Percentiles rank a stretch among this genome's conserved stretches.
Evolutionary conservation across 805 yeast genomes (phyloP).

Genomic region (Metschnikowia orientalis): DNA sequence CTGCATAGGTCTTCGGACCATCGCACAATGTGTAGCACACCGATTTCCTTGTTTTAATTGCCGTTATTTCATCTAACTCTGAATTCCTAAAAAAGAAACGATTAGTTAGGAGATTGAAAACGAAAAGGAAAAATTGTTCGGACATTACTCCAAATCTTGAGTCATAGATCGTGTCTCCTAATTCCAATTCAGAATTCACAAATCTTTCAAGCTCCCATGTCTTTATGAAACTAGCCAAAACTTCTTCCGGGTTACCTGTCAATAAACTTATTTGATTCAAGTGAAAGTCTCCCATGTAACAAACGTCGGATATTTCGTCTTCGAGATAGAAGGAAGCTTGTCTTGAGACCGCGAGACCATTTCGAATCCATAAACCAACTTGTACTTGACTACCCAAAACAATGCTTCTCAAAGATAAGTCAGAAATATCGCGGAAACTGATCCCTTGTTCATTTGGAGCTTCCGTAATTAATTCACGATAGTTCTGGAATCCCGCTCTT

Average conservation of each 20-base stretch:
- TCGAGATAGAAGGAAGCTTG: constrained; percentile 49
- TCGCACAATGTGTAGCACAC: constrained; percentile 49
- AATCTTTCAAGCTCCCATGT: constrained; percentile 49
- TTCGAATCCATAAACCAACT: constrained; percentile 69
- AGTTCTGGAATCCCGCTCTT: constrained; percentile 25
- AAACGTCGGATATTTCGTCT: constrained; percentile 36
- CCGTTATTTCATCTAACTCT: constrained; percentile 1
- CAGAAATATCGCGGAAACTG: constrained; percentile 44
- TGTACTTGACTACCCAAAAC: constrained; percentile 60
- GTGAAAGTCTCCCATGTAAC: constrained; percentile 42
- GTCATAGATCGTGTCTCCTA: constrained; percentile 43
- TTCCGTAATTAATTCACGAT: too few relatives aligned
- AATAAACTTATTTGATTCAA: constrained; percentile 42
- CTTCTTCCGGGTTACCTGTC: constrained; percentile 32
- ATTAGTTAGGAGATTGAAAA: constrained; percentile 43
- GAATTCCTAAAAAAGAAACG: constrained; percentile 24
- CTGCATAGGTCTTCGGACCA: constrained; percentile 34
- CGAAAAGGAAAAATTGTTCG: constrained; percentile 39
- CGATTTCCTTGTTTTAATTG: constrained; percentile 28
- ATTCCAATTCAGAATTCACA: constrained; percentile 35
- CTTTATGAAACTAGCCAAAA: constrained; percentile 38
- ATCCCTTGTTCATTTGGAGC: constrained; percentile 8
- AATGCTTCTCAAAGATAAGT: constrained; percentile 54
- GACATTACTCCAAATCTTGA: constrained; percentile 44
- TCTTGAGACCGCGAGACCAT: constrained; percentile 52